These are phyloP conservation scores for Candida methanosorbosa DNA, from an alignment of 805 yeast species.

Conservation along the genomic window DNA sequence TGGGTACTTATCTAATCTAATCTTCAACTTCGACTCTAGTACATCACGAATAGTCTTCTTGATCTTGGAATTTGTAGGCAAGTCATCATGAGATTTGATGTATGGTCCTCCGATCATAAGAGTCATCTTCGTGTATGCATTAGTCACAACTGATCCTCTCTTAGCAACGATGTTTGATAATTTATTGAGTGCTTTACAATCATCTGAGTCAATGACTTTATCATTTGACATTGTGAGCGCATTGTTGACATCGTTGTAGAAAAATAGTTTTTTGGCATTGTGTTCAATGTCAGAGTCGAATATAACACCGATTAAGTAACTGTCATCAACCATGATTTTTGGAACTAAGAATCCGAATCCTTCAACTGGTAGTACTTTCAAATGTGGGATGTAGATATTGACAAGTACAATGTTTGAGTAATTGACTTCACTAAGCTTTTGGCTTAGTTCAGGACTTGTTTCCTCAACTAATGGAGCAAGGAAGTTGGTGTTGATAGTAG, in stretches of 20 bases:
- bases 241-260: constrained; percentile 10
- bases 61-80: constrained; percentile 14
- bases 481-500: constrained; percentile 42
- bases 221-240: constrained; percentile 4
- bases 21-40: constrained; percentile 10
- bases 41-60: constrained; percentile 15
- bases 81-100: constrained; percentile 3
- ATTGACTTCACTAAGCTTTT: constrained; percentile 16
- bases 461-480: constrained; percentile 23
- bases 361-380: constrained; percentile 27
- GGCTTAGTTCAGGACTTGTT: constrained; percentile 3
- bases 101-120: constrained; percentile 77
- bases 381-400: constrained; percentile 51
- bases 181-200: constrained; percentile 5
- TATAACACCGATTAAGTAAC: constrained; percentile 72
- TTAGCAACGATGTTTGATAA: constrained; percentile 10
- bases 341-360: constrained; percentile 94
- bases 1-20: constrained; percentile 5
- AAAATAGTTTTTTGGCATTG: constrained; percentile 26
- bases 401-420: constrained; percentile 52
- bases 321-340: constrained; percentile 28
- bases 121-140: constrained; percentile 62
- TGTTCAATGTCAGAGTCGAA: constrained; percentile 82
- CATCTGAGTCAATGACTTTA: neutral
- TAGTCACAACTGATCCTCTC: constrained; percentile 10